Base-by-base conservation (phyloP, 2,329 filamentous ascomycete genomes). In the Sphaceloma murrayae region DNA sequence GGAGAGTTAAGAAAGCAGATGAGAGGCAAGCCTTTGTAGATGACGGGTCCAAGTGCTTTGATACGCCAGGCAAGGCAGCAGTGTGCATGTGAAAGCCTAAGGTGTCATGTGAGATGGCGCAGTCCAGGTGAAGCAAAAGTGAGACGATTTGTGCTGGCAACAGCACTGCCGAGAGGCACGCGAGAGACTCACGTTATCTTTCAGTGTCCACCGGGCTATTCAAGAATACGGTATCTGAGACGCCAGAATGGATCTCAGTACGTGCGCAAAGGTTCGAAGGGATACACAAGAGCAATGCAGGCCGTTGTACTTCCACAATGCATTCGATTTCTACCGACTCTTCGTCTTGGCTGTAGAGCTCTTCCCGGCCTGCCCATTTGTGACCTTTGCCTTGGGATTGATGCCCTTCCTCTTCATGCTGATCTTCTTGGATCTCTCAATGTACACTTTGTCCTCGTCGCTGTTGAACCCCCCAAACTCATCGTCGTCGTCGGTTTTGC, bases 381-480 rank as follows among this genome's bases (percentile, higher is more conserved):
- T 34, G 52, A 55, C 52, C 5, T 44, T 53, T 17, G 54, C 57
- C 51, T 63, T 70, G 0, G 68, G 68, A 50, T 72, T 64, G 42
- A 65, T 61, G 17, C 69, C 69, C 56, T 70, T 72, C 51, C 59
- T 60, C 46, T 67, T 61, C 47, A 70, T 47, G 11, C 59, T 54
- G 49, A 61, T 60, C 36, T 63, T 65, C 52, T 66, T 56, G 19
- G 61, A 65, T 27, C 65, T 58, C 54, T 72, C 62, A 47, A 72
- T 72, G 47, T 66, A 65, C 53, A 59, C 59, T 36, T 62, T 52
- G 49, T 72, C 69, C 49, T 71, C 69, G n/a, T 70, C 67, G 4
- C 70, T 66, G 38, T 72, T 68, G 47, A 63, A 72, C 19, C 64
- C 68, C 22, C 66, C 69, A 60, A 72, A 72, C 46, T 62, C 66